Conservation (phyloP, 768 basidiomycete genomes). For the Mycena rosella region DNA sequence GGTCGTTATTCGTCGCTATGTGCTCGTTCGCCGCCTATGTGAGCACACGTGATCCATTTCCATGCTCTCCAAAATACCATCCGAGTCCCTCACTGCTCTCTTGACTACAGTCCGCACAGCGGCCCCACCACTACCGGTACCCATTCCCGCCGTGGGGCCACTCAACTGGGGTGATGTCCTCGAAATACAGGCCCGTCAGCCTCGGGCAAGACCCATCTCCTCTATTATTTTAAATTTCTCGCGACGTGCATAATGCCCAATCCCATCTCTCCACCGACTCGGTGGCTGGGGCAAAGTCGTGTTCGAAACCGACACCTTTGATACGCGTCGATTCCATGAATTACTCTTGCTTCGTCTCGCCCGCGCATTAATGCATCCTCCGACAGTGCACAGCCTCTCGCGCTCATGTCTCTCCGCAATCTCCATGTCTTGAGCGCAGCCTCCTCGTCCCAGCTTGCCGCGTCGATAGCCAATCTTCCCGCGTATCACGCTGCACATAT, state of each 20-base stretch:
- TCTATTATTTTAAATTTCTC: slow-evolving; percentile 76
- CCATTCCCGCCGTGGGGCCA: slow-evolving; percentile 1
- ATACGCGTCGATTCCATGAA: slow-evolving; percentile 63
- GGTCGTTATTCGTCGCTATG: neutral
- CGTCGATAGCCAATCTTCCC: slow-evolving; percentile 71
- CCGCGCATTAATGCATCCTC: slow-evolving; percentile 39
- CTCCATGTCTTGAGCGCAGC: slow-evolving; percentile 79
- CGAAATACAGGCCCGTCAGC: slow-evolving; percentile 79
- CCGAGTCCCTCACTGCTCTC: no score
- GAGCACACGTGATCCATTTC: no score
- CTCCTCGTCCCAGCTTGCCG: slow-evolving; percentile 77
- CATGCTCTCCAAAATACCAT: no score
- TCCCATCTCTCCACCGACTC: slow-evolving; percentile 44
- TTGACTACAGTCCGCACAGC: slow-evolving; percentile 52
- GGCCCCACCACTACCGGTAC: slow-evolving; percentile 7
- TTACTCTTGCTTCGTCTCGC: slow-evolving; percentile 64
- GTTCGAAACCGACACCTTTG: slow-evolving; percentile 81
- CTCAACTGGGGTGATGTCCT: slow-evolving; percentile 71
- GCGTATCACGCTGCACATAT: slow-evolving; percentile 63
- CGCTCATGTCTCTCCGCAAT: slow-evolving; percentile 58
- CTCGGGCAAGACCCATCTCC: slow-evolving; percentile 84
- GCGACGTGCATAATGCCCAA: slow-evolving; percentile 69
- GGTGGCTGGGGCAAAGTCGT: slow-evolving; percentile 76
- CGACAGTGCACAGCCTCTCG: slow-evolving; percentile 43
- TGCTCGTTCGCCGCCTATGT: neutral